A percentile compares a stretch with the other conserved stretches of the same genome.
These are phyloP conservation scores for Fusarium sp. DNA, from an alignment of 2,329 filamentous ascomycete species.

Conservation along the genomic window DNA sequence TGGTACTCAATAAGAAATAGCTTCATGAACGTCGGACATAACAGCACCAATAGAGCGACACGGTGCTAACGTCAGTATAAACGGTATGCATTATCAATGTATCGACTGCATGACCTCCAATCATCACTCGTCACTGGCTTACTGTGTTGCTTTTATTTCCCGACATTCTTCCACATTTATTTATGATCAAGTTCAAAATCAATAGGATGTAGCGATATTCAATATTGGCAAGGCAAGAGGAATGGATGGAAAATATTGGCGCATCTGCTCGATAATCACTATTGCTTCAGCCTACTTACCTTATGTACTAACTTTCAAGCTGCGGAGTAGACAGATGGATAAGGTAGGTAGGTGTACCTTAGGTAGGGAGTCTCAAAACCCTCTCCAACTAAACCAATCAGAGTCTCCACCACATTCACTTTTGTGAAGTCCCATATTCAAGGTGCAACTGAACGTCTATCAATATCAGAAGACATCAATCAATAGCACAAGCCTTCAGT, in stretches of 20 bases:
- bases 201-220: background rate
- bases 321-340: background rate
- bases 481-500: background rate
- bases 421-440: conserved; percentile 4
- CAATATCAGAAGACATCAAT: background rate
- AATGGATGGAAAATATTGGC: background rate
- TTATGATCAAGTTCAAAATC: background rate
- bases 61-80: background rate
- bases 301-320: background rate
- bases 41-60: background rate
- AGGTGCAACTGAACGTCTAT: background rate
- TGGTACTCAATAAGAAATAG: background rate
- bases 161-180: background rate
- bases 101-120: background rate
- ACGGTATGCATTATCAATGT: background rate
- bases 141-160: background rate
- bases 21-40: background rate
- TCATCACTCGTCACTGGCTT: background rate
- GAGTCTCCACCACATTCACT: conserved; percentile 17
- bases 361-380: conserved; percentile 30
- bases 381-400: conserved; percentile 23
- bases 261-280: conserved; percentile 21
- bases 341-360: background rate
- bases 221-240: background rate
- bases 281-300: conserved; percentile 15